These are phyloP conservation scores for Pleurotus salmoneostramineus DNA, from an alignment of 768 basidiomycete species.

Conservation along the genomic window DNA sequence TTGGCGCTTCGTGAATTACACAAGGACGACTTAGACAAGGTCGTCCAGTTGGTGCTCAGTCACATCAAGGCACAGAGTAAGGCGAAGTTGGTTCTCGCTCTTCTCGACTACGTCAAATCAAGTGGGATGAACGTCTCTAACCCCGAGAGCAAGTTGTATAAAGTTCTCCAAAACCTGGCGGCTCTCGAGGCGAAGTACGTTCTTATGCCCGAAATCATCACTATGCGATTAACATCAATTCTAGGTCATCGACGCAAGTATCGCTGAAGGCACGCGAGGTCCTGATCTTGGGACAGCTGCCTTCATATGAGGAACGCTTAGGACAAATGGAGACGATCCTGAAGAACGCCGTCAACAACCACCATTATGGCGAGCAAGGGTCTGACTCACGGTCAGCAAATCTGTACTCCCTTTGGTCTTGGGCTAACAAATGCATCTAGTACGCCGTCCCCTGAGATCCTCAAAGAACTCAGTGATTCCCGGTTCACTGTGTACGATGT, in stretches of 20 bases:
- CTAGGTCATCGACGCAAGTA: conserved; percentile 85
- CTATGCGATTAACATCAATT: background rate
- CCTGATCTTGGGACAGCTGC: conserved; percentile 93
- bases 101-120: conserved; percentile 88
- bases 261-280: conserved; percentile 96
- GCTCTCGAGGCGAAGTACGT: conserved; percentile 84
- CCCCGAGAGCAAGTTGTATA: conserved; percentile 67
- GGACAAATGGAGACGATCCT: conserved; percentile 94
- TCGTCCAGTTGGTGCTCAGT: conserved; percentile 81
- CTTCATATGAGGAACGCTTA: conserved; percentile 92
- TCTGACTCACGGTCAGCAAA: conserved; percentile 48
- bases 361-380: conserved; percentile 86
- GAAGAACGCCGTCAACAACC: conserved; percentile 81
- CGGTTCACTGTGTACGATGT: conserved; percentile 97
- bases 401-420: background rate
- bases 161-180: conserved; percentile 78
- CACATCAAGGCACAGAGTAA: conserved; percentile 96
- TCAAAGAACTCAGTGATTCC: conserved; percentile 93
- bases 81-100: conserved; percentile 77
- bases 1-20: conserved; percentile 86
- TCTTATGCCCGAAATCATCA: background rate
- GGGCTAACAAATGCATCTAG: conserved; percentile 32
- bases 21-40: conserved; percentile 90
- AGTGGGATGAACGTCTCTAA: conserved; percentile 74
- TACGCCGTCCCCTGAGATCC: conserved; percentile 78